These are phyloP conservation scores for Acanthochlamys bracteata DNA, from an alignment of 106 monocot species.

Conservation along the genomic window DNA sequence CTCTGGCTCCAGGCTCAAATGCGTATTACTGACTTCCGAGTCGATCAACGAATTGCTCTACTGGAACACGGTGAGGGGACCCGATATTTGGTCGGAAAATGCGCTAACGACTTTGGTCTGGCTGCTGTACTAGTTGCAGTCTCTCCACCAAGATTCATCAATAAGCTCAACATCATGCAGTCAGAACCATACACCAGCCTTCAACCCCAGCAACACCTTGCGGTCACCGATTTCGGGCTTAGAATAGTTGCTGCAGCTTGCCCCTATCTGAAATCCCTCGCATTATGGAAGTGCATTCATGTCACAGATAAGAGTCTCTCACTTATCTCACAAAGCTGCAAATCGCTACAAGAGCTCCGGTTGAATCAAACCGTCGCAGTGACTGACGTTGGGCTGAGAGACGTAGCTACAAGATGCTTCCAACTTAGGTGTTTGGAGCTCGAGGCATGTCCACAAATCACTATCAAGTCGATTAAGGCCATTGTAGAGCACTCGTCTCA, in stretches of 20 bases:
- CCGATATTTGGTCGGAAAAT: neutral
- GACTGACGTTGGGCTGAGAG: neutral
- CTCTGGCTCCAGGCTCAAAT: constrained; percentile 25
- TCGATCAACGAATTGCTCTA: neutral
- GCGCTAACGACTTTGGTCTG: neutral
- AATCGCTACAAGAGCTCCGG: neutral
- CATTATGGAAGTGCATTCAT: neutral
- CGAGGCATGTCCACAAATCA: neutral
- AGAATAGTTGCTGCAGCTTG: neutral
- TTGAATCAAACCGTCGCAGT: neutral
- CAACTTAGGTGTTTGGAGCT: neutral
- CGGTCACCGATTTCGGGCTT: constrained; percentile 1
- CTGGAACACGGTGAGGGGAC: neutral
- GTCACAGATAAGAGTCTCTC: neutral
- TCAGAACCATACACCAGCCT: neutral
- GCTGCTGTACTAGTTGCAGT: neutral
- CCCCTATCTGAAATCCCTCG: neutral
- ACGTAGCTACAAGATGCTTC: neutral
- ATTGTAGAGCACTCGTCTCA: neutral
- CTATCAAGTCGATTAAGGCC: neutral
- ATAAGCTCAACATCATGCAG: neutral
- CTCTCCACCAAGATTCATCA: neutral
- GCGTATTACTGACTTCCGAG: constrained; percentile 9
- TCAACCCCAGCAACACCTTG: too few relatives aligned
- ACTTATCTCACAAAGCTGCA: neutral